Conservation (phyloP, 805 yeast species). For the Candida nitratophila region DNA sequence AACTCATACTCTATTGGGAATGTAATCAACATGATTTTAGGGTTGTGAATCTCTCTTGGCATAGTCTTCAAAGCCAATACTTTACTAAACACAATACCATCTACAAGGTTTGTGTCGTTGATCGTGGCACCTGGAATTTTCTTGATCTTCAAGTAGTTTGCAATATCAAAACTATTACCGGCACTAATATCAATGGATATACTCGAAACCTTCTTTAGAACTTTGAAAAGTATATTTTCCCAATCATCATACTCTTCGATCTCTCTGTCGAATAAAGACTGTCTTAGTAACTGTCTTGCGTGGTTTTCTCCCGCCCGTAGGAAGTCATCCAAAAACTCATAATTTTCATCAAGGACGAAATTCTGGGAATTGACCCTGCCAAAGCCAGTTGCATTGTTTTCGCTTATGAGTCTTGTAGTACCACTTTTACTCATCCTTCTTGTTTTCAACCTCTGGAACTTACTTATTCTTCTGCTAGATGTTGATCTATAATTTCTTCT, state of each 20-base stretch:
- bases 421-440: constrained; percentile 47
- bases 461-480: constrained; percentile 15
- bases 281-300: constrained; percentile 45
- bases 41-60: constrained; percentile 57
- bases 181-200: constrained; percentile 53
- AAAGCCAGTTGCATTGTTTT: constrained; percentile 4
- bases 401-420: constrained; percentile 6
- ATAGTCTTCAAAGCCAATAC: constrained; percentile 72
- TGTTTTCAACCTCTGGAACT: constrained; percentile 25
- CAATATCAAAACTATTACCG: constrained; percentile 74
- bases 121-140: constrained; percentile 71
- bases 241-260: constrained; percentile 48
- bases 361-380: constrained; percentile 6
- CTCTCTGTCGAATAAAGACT: constrained; percentile 56
- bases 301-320: constrained; percentile 32
- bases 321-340: constrained; percentile 27
- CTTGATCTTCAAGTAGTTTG: constrained; percentile 86
- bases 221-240: constrained; percentile 43
- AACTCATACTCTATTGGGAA: constrained; percentile 89
- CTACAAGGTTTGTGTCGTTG: constrained; percentile 51
- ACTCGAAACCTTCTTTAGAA: constrained; percentile 47
- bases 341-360: constrained; percentile 19
- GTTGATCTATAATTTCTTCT: constrained; percentile 10
- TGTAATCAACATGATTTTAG: constrained; percentile 74
- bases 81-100: constrained; percentile 83